phyloP scores from a whole-genome alignment of 257 asterid genomes.

The Orobanche coerulescens region DNA sequence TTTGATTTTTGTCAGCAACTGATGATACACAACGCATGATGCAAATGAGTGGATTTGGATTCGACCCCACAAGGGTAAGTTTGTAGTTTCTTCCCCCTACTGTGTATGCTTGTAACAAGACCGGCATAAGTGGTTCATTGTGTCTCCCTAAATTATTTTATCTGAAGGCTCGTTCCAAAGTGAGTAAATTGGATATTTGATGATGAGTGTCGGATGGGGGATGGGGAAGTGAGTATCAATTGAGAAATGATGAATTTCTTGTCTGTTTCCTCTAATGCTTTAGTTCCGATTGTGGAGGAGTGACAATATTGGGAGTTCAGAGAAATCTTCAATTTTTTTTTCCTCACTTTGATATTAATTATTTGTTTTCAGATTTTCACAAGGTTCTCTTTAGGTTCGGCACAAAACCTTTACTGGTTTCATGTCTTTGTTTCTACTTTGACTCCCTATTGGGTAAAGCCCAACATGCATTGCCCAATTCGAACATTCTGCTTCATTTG shows the following conservation, averaged over 20 bases:
- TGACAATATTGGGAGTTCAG: neutral
- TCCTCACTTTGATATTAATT: too few relatives aligned
- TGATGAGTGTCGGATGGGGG: neutral
- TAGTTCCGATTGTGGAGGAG: neutral
- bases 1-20: conserved; percentile 45
- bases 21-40: conserved; percentile 94
- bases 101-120: neutral
- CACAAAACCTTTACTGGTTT: neutral
- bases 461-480: neutral
- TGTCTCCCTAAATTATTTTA: neutral
- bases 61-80: conserved; percentile 74
- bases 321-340: too few relatives aligned
- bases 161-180: neutral
- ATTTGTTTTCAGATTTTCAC: neutral
- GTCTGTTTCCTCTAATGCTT: neutral
- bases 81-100: neutral
- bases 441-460: too few relatives aligned
- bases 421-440: neutral
- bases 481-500: neutral
- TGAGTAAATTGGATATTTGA: neutral
- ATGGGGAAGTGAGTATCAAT: neutral
- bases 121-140: neutral
- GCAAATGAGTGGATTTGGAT: conserved; percentile 96
- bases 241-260: neutral
- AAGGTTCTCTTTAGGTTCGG: neutral